Percentiles rank a stretch among this genome's conserved stretches.
Conservation (phyloP, 257 asterid species). For the Nicotiana benthamiana region DNA sequence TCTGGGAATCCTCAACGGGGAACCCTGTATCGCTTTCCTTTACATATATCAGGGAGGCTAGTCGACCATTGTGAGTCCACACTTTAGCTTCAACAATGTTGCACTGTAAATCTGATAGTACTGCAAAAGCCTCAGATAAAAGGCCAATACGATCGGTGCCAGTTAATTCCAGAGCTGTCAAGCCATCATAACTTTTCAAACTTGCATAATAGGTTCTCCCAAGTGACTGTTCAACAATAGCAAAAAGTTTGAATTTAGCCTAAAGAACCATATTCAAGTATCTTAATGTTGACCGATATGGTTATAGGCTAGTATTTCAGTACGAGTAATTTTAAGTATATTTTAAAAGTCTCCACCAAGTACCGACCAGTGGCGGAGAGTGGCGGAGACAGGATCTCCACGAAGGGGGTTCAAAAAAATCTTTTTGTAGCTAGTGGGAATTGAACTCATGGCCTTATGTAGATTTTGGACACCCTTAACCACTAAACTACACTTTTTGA, state of each 20-base stretch:
- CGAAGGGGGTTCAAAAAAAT: too few relatives aligned
- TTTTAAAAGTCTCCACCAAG: too few relatives aligned
- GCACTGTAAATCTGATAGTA: constrained; percentile 55
- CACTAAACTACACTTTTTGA: too few relatives aligned
- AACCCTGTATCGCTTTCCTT: constrained; percentile 65
- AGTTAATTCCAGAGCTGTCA: constrained; percentile 72
- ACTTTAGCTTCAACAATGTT: constrained; percentile 73
- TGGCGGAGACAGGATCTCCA: too few relatives aligned
- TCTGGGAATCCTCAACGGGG: constrained; percentile 56
- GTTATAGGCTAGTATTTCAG: too few relatives aligned
- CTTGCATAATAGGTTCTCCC: constrained; percentile 56
- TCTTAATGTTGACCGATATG: background rate
- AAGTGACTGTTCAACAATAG: constrained; percentile 48
- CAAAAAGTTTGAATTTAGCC: background rate
- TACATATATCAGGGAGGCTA: constrained; percentile 62
- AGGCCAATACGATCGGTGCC: constrained; percentile 91
- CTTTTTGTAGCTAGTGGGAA: too few relatives aligned
- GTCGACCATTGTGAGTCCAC: constrained; percentile 94
- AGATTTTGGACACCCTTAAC: too few relatives aligned
- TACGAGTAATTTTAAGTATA: too few relatives aligned
- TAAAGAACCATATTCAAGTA: background rate
- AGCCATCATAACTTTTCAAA: constrained; percentile 49
- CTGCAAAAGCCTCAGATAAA: constrained; percentile 83
- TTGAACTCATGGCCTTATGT: too few relatives aligned
- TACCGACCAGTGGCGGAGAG: too few relatives aligned